phyloP scores from a whole-genome alignment of 116 monocot species.

The Phalaenopsis hybrid region DNA sequence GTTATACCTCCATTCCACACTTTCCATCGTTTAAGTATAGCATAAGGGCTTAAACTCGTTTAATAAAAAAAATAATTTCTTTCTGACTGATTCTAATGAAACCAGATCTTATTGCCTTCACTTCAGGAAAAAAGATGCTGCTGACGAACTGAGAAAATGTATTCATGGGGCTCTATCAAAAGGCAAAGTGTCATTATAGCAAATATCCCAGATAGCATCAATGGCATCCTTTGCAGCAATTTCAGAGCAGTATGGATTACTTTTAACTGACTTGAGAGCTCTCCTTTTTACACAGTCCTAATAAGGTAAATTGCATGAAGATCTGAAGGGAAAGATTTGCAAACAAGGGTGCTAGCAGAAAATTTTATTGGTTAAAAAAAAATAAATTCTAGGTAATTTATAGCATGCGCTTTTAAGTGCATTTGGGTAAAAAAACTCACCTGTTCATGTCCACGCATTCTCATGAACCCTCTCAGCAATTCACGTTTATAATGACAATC shows the following conservation, averaged over 20 bases:
- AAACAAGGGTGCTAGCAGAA: neutral
- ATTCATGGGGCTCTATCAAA: constrained; percentile 82
- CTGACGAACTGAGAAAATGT: neutral
- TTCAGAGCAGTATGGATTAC: constrained; percentile 66
- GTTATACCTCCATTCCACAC: neutral
- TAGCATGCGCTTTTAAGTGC: neutral
- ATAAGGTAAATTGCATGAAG: too few relatives aligned
- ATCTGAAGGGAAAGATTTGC: too few relatives aligned
- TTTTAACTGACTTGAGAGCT: constrained; percentile 56
- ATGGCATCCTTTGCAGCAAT: constrained; percentile 77
- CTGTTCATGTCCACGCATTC: constrained; percentile 86
- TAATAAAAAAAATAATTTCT: neutral
- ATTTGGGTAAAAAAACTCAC: constrained; percentile 27
- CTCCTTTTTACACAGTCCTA: constrained; percentile 79
- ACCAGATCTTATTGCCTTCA: neutral
- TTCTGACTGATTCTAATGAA: neutral
- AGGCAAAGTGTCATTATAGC: constrained; percentile 81
- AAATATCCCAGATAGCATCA: constrained; percentile 85
- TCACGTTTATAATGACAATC: constrained; percentile 95
- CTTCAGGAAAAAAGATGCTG: too few relatives aligned
- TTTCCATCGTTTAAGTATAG: neutral
- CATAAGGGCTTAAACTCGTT: neutral
- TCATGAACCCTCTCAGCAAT: constrained; percentile 75
- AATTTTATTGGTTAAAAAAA: neutral
- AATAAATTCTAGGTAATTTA: constrained; percentile 1